Evolutionary conservation across 495 filamentous ascomycete genomes (phyloP), one percentile per base, ranked within the genome.

Genomic region (Trichocladium uniseriatum): DNA sequence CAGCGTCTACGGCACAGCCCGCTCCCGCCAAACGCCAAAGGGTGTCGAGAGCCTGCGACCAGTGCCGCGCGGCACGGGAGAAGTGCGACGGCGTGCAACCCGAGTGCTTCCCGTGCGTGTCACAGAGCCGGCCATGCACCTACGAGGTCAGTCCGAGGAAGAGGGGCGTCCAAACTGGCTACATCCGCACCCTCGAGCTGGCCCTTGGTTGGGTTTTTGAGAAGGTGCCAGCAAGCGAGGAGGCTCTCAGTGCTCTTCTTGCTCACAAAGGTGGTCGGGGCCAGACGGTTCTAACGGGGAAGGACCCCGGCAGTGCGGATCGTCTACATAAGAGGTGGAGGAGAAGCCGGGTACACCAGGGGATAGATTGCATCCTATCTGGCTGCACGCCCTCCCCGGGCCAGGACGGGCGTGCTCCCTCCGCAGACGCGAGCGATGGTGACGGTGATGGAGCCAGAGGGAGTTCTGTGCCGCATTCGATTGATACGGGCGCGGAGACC

Each of bases 81-180:
- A 83, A 80, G 53, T 86, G 82, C 55, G 82, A 86, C 50, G 82
- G 82, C 0, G 64, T 65, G 11, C 79, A 79, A 44, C 81, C 82
- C 8, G 59, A 71, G 7, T 86, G 82, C 55, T 76, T 72, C 21
- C 82, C 80, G 3, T 88, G 83, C 64, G 69, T 71, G 18, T 72
- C 76, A 6, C 73, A 81, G 39, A 74, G 68, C 14, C 69, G 81
- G 11, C 52, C 69, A 43, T 89, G 84, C 59, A 79, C 81, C 5
- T 89, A 87, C 63, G 75, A 82, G 45, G 73, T 79, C 19, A 78
- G 76, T 51, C 78, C 83, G 21, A 86, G 84, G 64, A 89, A 87
- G 61, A 76, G 84, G 38, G 84, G 82, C 1, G 69, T 84, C 19
- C 78, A 78, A 36, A 74, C 78, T 29, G 81, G 81, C 35, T 84